phyloP scores from a whole-genome alignment of 2,329 filamentous ascomycete genomes.

The Rhytidhysteron rufulum region DNA sequence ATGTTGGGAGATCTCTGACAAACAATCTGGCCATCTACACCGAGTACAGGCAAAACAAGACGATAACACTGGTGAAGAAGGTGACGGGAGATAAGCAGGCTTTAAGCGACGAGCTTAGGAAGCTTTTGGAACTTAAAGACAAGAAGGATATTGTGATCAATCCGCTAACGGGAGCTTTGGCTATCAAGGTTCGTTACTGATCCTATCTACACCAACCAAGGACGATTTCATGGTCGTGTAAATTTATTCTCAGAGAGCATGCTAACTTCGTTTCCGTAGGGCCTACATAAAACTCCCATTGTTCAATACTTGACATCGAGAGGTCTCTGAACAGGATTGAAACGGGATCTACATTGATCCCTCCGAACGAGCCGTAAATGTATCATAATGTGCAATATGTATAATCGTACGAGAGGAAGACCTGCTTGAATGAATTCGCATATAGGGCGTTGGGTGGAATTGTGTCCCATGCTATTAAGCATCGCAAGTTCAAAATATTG shows the following conservation, averaged over 20 bases:
- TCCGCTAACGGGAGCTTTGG: constrained; percentile 65
- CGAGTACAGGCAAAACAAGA: constrained; percentile 65
- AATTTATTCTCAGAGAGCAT: too few relatives aligned
- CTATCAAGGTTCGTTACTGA: constrained; percentile 24
- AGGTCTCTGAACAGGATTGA: constrained; percentile 33
- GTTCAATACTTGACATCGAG: constrained; percentile 32
- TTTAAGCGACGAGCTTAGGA: constrained; percentile 61
- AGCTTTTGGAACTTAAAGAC: constrained; percentile 53
- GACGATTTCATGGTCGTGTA: background rate
- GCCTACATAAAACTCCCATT: constrained; percentile 27
- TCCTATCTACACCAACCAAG: background rate
- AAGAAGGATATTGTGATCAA: constrained; percentile 55
- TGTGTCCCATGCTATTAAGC: too few relatives aligned
- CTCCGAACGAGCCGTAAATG: too few relatives aligned
- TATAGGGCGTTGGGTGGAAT: too few relatives aligned
- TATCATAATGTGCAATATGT: too few relatives aligned
- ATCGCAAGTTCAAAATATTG: too few relatives aligned
- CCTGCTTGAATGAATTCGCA: too few relatives aligned
- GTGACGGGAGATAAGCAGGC: constrained; percentile 67
- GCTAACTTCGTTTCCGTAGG: constrained; percentile 11
- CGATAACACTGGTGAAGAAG: constrained; percentile 72
- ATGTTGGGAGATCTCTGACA: constrained; percentile 66
- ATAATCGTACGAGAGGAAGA: too few relatives aligned
- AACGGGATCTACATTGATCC: too few relatives aligned
- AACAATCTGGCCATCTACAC: constrained; percentile 76